Percentiles rank a stretch among this genome's conserved stretches.
Conservation (phyloP, 352 stramenopile species). For the Pythium grandisporangium region DNA sequence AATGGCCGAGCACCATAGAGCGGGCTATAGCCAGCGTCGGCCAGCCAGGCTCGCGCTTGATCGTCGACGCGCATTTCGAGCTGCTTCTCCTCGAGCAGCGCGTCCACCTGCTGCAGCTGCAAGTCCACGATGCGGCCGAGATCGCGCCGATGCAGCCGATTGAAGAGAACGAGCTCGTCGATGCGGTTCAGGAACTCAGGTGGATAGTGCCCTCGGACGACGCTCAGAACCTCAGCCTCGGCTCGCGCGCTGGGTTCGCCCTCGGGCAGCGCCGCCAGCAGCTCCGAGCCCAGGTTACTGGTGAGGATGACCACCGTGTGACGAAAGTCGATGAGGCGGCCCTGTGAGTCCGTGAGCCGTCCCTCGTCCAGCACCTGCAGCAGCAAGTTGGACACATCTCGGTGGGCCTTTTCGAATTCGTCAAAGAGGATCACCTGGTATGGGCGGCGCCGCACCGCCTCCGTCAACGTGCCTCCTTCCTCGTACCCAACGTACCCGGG, state of each 20-base stretch:
- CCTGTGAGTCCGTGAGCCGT: slow-evolving; percentile 94
- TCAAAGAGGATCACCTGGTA: slow-evolving; percentile 97
- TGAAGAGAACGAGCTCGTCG: slow-evolving; percentile 97
- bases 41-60: slow-evolving; percentile 89
- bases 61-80: slow-evolving; percentile 88
- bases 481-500: slow-evolving; percentile 93
- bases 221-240: slow-evolving; percentile 80
- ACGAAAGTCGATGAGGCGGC: slow-evolving; percentile 93
- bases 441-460: slow-evolving; percentile 90
- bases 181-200: slow-evolving; percentile 99
- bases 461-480: slow-evolving; percentile 93
- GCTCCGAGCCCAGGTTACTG: slow-evolving; percentile 94
- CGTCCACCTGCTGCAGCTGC: slow-evolving; percentile 88
- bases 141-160: slow-evolving; percentile 86
- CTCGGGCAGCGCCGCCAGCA: slow-evolving; percentile 52
- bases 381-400: slow-evolving; percentile 95
- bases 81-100: slow-evolving; percentile 86
- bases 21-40: slow-evolving; percentile 92
- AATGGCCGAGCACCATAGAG: slow-evolving; percentile 95
- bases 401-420: slow-evolving; percentile 97
- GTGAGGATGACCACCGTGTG: slow-evolving; percentile 98
- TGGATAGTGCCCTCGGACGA: slow-evolving; percentile 91
- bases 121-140: slow-evolving; percentile 93
- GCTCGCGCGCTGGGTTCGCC: slow-evolving; percentile 41
- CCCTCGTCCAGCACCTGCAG: slow-evolving; percentile 87